These are phyloP conservation scores for Colletotrichum aenigma DNA, from an alignment of 2,329 filamentous ascomycete species.

Conservation along the genomic window DNA sequence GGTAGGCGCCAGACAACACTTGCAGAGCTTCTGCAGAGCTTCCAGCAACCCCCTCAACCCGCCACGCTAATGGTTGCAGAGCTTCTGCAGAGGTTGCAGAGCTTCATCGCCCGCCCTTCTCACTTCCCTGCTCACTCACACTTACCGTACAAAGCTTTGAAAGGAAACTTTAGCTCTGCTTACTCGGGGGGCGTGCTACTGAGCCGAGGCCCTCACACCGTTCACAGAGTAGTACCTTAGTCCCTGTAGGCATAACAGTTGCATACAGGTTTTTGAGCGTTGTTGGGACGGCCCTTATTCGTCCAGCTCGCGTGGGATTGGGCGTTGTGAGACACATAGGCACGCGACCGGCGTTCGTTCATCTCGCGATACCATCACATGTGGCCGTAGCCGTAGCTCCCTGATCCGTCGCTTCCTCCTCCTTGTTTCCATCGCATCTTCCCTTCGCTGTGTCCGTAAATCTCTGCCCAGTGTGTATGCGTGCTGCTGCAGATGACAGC, in stretches of 20 bases:
- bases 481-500: neutral
- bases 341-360: constrained; percentile 12
- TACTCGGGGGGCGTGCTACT: neutral
- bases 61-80: constrained; percentile 15
- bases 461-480: neutral
- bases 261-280: neutral
- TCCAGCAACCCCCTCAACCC: constrained; percentile 8
- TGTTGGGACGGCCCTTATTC: neutral
- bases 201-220: neutral
- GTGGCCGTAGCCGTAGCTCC: neutral
- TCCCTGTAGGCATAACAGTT: neutral
- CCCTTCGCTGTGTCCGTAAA: neutral
- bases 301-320: neutral
- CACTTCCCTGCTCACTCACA: neutral
- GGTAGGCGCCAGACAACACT: neutral
- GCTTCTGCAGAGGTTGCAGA: constrained; percentile 13
- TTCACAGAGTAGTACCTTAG: neutral
- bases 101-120: neutral
- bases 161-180: neutral
- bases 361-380: constrained; percentile 14
- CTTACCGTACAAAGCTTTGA: constrained; percentile 8
- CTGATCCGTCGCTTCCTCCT: neutral
- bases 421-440: neutral
- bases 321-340: constrained; percentile 9
- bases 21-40: constrained; percentile 18